Base-by-base conservation (phyloP, 352 stramenopile species). In the Phytophthora cactorum region DNA sequence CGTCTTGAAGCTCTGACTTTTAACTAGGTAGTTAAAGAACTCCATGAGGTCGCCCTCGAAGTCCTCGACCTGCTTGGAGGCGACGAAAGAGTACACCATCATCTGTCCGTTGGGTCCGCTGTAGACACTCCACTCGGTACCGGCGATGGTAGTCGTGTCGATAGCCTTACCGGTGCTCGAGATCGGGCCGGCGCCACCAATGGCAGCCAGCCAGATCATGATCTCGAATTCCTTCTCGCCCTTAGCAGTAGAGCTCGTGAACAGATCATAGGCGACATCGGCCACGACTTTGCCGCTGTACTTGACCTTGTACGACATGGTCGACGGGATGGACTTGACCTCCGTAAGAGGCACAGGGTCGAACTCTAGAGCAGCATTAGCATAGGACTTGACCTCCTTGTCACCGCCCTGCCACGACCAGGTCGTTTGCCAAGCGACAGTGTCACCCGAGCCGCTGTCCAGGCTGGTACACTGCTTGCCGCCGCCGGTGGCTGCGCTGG, bases 1-100 rank as follows among this genome's bases (percentile, higher is more conserved):
- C 22, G 32, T 70, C 7, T 75, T 52, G 28, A 83, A 72, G 36
- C 22, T 68, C 52, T 77, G 55, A 27, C 60, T 77, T 39, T 70
- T 59, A 29, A 41, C 36, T 5, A 81, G 50, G 59, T 81, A 83
- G 29, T 71, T 68, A 27, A 80, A 54, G 44, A 83, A 83, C 52
- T 63, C 52, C 55, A 79, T 68, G 36, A 81, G 63, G 56, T 83
- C 72, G 14, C 60, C 69, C 17, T 70, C 56, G 36, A 78, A 75
- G 60, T 57, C 70, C 14, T 66, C 63, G 11, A 73, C 54, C 51
- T 63, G 59, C 46, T 66, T 60, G 4, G 52, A 50, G 7, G 75
- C 69, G n/a, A 83, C 72, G 57, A 83, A 83, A 43, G 75, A 81
- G 60, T 75, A 83, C 47, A 83, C 75, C 49, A 71, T 74, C 59